A percentile compares a stretch with the other conserved stretches of the same genome.
phyloP scores from a whole-genome alignment of 352 stramenopile species.

The Phytophthora brassicae region DNA sequence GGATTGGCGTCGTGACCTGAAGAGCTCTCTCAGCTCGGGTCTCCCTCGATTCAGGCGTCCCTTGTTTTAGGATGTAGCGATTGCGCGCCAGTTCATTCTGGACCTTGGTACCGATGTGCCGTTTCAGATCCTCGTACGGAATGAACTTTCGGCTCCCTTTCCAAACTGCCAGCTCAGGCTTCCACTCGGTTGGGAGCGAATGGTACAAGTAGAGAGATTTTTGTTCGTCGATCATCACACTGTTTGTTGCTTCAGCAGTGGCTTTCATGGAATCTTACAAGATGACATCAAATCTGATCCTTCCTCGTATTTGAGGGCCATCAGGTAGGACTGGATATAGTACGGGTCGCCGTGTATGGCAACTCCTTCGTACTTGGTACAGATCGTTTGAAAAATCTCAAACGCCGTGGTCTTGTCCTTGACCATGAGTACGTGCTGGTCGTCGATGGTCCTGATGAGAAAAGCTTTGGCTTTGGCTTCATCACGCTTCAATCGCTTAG shows the following conservation, averaged over 20 bases:
- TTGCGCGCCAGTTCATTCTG: constrained; percentile 1
- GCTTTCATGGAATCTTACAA: background rate
- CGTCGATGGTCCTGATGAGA: constrained; percentile 14
- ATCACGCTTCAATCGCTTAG: constrained; percentile 4
- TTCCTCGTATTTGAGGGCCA: background rate
- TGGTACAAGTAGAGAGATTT: constrained; percentile 3
- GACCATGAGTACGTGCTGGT: constrained; percentile 16
- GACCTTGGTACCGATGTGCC: constrained; percentile 14
- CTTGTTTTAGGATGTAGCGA: constrained; percentile 9
- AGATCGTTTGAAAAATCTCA: constrained; percentile 14
- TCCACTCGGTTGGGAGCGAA: background rate
- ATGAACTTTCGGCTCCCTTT: constrained; percentile 9
- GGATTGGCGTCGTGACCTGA: background rate
- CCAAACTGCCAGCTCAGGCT: background rate
- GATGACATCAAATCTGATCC: background rate
- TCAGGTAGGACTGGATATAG: constrained; percentile 18
- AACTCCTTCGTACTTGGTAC: constrained; percentile 10
- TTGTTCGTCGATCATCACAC: background rate
- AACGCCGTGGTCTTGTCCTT: constrained; percentile 12
- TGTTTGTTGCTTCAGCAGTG: background rate
- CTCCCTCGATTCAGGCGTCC: background rate
- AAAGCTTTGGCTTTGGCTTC: constrained; percentile 14
- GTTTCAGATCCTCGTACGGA: constrained; percentile 12
- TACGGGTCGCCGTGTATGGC: constrained; percentile 12
- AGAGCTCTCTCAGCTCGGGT: constrained; percentile 10